Evolutionary conservation across 306 rosid genomes (phyloP), one percentile per base, ranked within the genome.

Genomic region (Castanea crenata): DNA sequence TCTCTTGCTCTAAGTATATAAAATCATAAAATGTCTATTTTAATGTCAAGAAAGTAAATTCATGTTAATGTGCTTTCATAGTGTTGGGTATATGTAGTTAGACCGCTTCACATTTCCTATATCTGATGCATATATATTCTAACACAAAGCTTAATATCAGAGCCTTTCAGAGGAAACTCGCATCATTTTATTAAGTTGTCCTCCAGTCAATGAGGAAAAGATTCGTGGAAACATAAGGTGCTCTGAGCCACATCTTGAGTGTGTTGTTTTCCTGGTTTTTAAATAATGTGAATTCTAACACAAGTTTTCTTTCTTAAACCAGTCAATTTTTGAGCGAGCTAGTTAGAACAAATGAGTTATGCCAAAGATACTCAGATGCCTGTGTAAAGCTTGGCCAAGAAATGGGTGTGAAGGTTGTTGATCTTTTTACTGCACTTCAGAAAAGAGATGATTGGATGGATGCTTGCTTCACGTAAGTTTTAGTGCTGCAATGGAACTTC

Each of bases 331-430:
- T 91, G 21, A 92, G 95, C 32, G 91, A 92, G 86, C 78, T 92
- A 69, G 89, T 94, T 75, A 86, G 99, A 87, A 94, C 99, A 76
- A 94, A 94, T 80, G 92, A 89, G 76, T 81, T 94, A 84, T 94
- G 97, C 86, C 52, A 71, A 77, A 87, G 79, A 54, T 94, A 94
- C 81, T 91, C 97, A 20, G 95, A 94, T 15, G 99, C 95, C 71
- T 91, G 97, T 88, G 35, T 86, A 75, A 81, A 90, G 87, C 86
- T 94, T 59, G 91, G 97, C 88, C 76, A 87, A 73, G 97, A 92
- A 86, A 84, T 88, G 81, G 92, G 82, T 71, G 83, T 94, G 76
- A 84, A 86, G 82, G 93, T 84, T 20, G 72, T 94, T 68, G 99
- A 94, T 89, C 94, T 94, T 71, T 94, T 90, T 69, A 84, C 64